Conservation (phyloP, 192 early-diverging fungal genomes). For the Rhizophlyctis rosea region DNA sequence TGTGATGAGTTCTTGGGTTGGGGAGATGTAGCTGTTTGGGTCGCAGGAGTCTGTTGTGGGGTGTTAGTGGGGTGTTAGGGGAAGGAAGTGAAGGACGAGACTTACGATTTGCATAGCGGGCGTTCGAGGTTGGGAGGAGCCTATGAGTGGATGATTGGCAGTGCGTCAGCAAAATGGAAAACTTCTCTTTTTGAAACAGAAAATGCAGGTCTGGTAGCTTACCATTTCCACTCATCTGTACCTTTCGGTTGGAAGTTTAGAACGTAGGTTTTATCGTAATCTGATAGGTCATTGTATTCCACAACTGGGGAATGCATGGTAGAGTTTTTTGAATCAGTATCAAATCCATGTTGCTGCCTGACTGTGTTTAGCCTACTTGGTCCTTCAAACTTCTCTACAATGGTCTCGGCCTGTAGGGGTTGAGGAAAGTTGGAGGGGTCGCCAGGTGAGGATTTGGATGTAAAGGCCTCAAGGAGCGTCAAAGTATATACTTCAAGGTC, state of each 20-base stretch:
- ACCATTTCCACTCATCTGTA: slow-evolving; percentile 38
- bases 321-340: slow-evolving; percentile 1
- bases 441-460: not conserved
- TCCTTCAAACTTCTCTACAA: slow-evolving; percentile 40
- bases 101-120: slow-evolving; percentile 37
- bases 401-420: slow-evolving; percentile 21
- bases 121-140: slow-evolving; percentile 33
- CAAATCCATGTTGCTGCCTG: not conserved
- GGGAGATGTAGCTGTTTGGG: slow-evolving; percentile 28
- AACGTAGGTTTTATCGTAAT: slow-evolving; percentile 38
- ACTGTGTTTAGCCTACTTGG: slow-evolving; percentile 7
- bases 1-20: slow-evolving; percentile 20
- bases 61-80: not conserved
- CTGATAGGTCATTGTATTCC: slow-evolving; percentile 28
- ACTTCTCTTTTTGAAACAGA: not conserved
- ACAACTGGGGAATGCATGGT: slow-evolving; percentile 18
- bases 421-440: not conserved
- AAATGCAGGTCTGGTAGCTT: not conserved
- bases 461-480: not conserved
- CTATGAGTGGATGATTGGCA: slow-evolving; percentile 12
- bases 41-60: slow-evolving; percentile 35
- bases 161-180: too few relatives aligned
- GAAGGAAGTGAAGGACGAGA: not conserved
- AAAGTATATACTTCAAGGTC: slow-evolving; percentile 23
- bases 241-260: slow-evolving; percentile 29